Conservation (phyloP, 305 asterid species). For the Rubia tinctorum region DNA sequence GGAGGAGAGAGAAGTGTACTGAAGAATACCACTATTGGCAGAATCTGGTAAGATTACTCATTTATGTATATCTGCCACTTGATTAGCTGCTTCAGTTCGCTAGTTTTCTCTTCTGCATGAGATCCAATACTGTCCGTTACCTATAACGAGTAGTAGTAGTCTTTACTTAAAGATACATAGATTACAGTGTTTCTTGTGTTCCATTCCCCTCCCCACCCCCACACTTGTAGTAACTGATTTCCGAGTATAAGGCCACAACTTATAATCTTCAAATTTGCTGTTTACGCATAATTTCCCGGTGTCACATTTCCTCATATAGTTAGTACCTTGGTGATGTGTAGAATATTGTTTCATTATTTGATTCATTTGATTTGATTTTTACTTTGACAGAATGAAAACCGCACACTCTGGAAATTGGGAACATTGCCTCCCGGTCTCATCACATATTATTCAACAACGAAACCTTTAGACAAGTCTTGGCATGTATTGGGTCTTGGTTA, state of each 20-base stretch:
- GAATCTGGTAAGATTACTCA: constrained; percentile 35
- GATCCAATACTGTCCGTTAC: not conserved
- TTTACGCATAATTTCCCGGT: not conserved
- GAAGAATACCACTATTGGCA: constrained; percentile 60
- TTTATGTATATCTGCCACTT: not conserved
- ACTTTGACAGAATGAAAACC: constrained; percentile 65
- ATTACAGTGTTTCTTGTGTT: not conserved
- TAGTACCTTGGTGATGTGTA: not conserved
- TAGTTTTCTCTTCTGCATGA: not conserved
- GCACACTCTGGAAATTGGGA: constrained; percentile 49
- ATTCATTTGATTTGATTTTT: not conserved
- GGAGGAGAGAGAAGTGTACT: constrained; percentile 53
- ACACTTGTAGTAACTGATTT: not conserved
- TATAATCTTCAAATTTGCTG: not conserved
- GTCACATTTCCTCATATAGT: not conserved
- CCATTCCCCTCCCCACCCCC: not conserved
- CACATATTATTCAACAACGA: constrained; percentile 46
- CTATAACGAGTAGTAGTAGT: not conserved
- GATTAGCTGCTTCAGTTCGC: not conserved
- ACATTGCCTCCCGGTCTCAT: constrained; percentile 49
- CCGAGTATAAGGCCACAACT: not conserved
- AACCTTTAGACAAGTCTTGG: constrained; percentile 48
- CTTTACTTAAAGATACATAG: not conserved
- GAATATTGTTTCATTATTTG: not conserved
- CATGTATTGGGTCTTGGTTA: constrained; percentile 53